Conservation (phyloP, 1,284 basidiomycete species). For the Erythrobasidium hasegawianum region DNA sequence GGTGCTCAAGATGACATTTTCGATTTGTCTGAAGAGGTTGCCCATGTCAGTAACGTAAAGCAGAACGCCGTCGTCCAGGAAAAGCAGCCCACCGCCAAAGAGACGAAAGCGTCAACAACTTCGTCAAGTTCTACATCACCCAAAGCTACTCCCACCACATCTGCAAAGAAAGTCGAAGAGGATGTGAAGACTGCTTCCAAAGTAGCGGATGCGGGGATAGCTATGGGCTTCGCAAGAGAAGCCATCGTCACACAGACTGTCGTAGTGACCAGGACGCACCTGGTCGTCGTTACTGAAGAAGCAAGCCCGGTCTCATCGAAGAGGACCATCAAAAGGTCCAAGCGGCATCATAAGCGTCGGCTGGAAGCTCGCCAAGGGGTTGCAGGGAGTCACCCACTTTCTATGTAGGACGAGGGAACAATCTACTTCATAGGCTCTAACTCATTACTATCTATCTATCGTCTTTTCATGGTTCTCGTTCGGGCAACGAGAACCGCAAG, state of each 20-base stretch:
- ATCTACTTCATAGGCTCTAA: too few species aligned
- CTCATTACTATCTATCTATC: too few species aligned
- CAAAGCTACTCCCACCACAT: neutral
- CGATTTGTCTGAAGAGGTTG: conserved; percentile 39
- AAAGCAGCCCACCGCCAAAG: too few species aligned
- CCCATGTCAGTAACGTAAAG: too few species aligned
- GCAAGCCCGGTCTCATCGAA: neutral
- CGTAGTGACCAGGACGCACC: conserved; percentile 12
- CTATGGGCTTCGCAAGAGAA: neutral
- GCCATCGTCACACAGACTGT: neutral
- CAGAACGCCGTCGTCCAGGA: too few species aligned
- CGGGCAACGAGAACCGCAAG: too few species aligned
- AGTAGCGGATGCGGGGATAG: too few species aligned
- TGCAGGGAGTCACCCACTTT: too few species aligned
- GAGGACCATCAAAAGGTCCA: neutral
- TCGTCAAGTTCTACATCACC: conserved; percentile 3
- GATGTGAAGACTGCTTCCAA: too few species aligned
- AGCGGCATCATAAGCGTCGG: neutral
- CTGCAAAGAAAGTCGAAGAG: too few species aligned
- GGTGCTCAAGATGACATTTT: conserved; percentile 65
- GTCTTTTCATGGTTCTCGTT: too few species aligned
- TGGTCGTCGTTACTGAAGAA: conserved; percentile 19
- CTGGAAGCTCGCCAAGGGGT: neutral
- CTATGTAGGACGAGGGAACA: too few species aligned
- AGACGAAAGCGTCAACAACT: neutral